phyloP scores from a whole-genome alignment of 148 eudicot species.

The Heliamphora exappendiculata region DNA sequence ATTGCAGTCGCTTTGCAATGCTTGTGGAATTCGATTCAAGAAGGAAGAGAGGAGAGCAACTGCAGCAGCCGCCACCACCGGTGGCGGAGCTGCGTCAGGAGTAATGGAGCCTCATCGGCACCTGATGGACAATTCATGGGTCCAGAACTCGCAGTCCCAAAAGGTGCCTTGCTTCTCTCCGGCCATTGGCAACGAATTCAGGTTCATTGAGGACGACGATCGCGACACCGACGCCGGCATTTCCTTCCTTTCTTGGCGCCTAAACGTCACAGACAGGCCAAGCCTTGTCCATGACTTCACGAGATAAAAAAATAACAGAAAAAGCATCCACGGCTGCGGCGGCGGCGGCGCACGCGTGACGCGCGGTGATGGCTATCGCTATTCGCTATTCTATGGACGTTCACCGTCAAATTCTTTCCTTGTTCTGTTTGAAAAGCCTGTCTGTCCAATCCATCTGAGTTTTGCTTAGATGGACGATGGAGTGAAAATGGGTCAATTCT shows the following conservation, averaged over 20 bases:
- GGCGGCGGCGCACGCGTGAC: constrained; percentile 25
- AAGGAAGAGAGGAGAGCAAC: constrained; percentile 90
- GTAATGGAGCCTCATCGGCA: constrained; percentile 32
- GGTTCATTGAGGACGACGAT: constrained; percentile 55
- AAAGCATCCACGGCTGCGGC: not conserved
- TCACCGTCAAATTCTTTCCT: constrained; percentile 14
- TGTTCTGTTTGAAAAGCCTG: constrained; percentile 10
- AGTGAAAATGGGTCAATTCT: constrained; percentile 42
- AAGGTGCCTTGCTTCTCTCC: constrained; percentile 47
- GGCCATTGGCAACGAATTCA: constrained; percentile 45
- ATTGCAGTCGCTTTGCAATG: constrained; percentile 91
- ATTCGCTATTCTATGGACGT: no score
- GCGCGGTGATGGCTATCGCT: not conserved
- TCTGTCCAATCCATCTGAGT: constrained; percentile 6
- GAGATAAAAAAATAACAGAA: constrained; percentile 16
- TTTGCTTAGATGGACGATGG: no score
- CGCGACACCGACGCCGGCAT: constrained; percentile 27
- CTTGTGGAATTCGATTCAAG: constrained; percentile 95
- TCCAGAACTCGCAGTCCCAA: constrained; percentile 38
- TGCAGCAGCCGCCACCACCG: constrained; percentile 44
- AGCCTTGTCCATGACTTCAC: constrained; percentile 69
- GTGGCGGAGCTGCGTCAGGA: constrained; percentile 17
- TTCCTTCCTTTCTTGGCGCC: constrained; percentile 65
- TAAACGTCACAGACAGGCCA: constrained; percentile 56
- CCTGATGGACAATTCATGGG: constrained; percentile 37